phyloP scores from a whole-genome alignment of 2,329 filamentous ascomycete genomes.

The Periglandula ipomoeae region DNA sequence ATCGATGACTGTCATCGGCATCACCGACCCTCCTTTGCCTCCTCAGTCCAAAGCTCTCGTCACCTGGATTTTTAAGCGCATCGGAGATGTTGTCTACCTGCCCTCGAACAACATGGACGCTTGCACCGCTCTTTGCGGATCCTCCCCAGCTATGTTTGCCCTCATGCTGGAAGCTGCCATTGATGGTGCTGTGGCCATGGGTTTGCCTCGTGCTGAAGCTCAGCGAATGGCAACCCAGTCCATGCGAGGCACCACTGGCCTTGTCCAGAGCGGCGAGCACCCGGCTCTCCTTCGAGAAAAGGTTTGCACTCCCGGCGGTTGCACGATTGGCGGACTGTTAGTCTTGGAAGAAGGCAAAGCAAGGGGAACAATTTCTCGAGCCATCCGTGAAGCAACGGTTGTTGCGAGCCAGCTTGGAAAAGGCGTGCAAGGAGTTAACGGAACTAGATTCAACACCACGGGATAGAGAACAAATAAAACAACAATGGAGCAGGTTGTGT shows the following conservation, averaged over 20 bases:
- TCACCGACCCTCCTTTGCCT: constrained; percentile 47
- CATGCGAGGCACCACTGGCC: constrained; percentile 62
- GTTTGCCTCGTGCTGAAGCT: constrained; percentile 62
- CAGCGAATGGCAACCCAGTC: constrained; percentile 71
- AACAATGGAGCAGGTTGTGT: not conserved
- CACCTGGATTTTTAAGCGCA: constrained; percentile 67
- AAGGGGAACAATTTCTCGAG: constrained; percentile 56
- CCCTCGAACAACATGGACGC: constrained; percentile 62
- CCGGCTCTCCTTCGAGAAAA: constrained; percentile 67
- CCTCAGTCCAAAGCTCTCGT: constrained; percentile 47
- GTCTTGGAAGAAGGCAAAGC: constrained; percentile 66
- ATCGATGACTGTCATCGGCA: constrained; percentile 73
- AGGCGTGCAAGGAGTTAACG: constrained; percentile 28
- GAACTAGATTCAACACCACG: constrained; percentile 17
- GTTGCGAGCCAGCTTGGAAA: constrained; percentile 54
- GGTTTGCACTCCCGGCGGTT: constrained; percentile 69
- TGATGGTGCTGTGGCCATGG: constrained; percentile 73
- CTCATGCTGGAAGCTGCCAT: constrained; percentile 67
- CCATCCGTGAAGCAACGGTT: constrained; percentile 61
- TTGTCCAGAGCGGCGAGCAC: constrained; percentile 65
- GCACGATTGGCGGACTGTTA: constrained; percentile 65
- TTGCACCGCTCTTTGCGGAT: constrained; percentile 64
- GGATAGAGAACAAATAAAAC: not conserved
- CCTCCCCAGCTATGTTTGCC: constrained; percentile 67
- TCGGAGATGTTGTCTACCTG: constrained; percentile 62